Percentiles rank a stretch among this genome's conserved stretches.
phyloP scores from a whole-genome alignment of 306 rosid species.

The Clitoria ternatea region DNA sequence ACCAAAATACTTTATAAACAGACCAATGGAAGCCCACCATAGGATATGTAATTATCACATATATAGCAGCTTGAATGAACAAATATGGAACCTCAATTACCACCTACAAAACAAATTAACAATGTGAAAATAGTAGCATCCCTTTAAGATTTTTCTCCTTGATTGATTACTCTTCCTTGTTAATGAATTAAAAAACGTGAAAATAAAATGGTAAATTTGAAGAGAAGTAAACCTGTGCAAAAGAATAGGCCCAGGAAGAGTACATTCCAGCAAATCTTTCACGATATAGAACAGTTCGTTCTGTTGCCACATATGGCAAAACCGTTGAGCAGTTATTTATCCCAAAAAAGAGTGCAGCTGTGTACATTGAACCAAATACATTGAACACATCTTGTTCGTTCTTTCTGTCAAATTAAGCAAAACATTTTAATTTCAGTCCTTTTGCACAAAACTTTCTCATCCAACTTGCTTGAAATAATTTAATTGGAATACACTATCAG shows the following conservation, averaged over 20 bases:
- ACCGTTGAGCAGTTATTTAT: constrained; percentile 57
- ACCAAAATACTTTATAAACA: constrained; percentile 58
- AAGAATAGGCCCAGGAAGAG: constrained; percentile 60
- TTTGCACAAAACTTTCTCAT: not conserved
- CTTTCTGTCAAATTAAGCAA: constrained; percentile 25
- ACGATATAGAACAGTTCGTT: constrained; percentile 53
- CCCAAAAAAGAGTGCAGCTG: constrained; percentile 46
- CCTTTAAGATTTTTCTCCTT: too few species aligned
- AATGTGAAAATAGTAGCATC: too few species aligned
- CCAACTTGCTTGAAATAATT: not conserved
- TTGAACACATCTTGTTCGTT: constrained; percentile 53
- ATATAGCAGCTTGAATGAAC: constrained; percentile 40
- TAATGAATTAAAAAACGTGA: not conserved
- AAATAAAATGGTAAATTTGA: not conserved
- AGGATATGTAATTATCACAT: constrained; percentile 55
- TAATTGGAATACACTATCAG: too few species aligned
- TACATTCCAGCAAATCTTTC: constrained; percentile 73
- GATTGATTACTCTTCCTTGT: too few species aligned
- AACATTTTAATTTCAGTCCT: not conserved
- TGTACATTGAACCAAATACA: constrained; percentile 49
- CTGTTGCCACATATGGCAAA: constrained; percentile 46
- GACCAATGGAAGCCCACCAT: constrained; percentile 53
- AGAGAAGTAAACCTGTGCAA: constrained; percentile 53
- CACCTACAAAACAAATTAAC: constrained; percentile 36
- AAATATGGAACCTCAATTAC: constrained; percentile 58